phyloP scores from a whole-genome alignment of 2,329 filamentous ascomycete species.

The Aspergillus novoparasiticus region DNA sequence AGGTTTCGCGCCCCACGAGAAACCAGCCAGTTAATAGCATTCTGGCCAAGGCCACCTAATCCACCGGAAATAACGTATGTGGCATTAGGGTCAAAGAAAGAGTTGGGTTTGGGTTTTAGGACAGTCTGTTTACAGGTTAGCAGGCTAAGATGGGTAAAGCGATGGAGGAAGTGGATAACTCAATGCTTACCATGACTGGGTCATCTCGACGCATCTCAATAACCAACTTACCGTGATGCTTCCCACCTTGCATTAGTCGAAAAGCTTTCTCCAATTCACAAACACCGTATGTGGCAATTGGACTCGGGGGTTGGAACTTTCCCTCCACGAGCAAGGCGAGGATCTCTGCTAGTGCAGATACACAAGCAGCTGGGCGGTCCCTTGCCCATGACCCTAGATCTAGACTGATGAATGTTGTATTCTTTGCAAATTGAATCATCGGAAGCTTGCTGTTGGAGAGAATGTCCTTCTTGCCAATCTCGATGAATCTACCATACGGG shows the following conservation, averaged over 20 bases:
- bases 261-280: constrained; percentile 32
- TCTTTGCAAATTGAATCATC: constrained; percentile 18
- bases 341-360: constrained; percentile 2
- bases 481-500: constrained; percentile 28
- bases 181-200: constrained; percentile 9
- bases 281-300: constrained; percentile 32
- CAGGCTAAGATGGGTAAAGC: background rate
- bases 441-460: constrained; percentile 15
- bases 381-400: background rate
- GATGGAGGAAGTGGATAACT: background rate
- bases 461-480: constrained; percentile 14
- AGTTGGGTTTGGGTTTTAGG: background rate
- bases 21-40: constrained; percentile 8
- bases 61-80: constrained; percentile 17
- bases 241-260: constrained; percentile 34
- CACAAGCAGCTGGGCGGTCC: background rate
- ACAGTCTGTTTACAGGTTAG: background rate
- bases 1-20: constrained; percentile 11
- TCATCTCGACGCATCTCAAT: constrained; percentile 12
- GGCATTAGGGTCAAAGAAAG: background rate
- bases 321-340: constrained; percentile 14
- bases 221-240: constrained; percentile 46
- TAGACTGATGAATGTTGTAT: constrained; percentile 3
- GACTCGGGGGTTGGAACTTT: constrained; percentile 32
- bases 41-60: constrained; percentile 14